Percentiles rank a stretch among this genome's conserved stretches.
phyloP scores from a whole-genome alignment of 257 asterid species.

The Lycium barbarum region DNA sequence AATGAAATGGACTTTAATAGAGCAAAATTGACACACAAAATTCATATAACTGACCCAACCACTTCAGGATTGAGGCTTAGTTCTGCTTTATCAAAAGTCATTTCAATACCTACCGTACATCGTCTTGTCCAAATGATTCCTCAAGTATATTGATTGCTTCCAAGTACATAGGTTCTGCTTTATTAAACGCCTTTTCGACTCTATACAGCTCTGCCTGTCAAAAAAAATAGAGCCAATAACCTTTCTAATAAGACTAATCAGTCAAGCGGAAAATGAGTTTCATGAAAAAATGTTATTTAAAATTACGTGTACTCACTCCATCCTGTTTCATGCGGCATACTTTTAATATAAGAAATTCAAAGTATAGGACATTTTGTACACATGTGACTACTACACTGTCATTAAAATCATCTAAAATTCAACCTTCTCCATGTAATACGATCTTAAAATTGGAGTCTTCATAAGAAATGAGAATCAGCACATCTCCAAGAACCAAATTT shows the following conservation, averaged over 20 bases:
- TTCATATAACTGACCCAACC: background rate
- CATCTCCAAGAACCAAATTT: background rate
- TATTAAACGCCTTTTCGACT: conserved; percentile 66
- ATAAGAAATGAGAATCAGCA: conserved; percentile 14
- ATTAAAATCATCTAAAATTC: background rate
- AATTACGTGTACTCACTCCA: background rate
- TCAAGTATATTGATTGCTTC: conserved; percentile 85
- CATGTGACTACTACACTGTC: background rate
- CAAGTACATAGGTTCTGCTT: conserved; percentile 88
- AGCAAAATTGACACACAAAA: background rate
- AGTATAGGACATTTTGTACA: background rate
- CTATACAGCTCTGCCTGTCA: conserved; percentile 92
- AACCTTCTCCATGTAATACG: background rate
- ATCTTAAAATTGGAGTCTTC: background rate
- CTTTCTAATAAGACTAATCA: conserved; percentile 6
- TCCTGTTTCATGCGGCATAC: background rate
- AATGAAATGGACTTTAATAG: background rate
- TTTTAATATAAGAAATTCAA: background rate
- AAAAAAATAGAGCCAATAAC: conserved; percentile 34
- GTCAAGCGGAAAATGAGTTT: background rate
- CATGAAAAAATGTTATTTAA: background rate
- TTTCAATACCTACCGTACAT: conserved; percentile 61
- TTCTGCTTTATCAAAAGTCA: background rate
- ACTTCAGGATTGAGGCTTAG: too few relatives aligned
- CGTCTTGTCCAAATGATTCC: conserved; percentile 79